These are phyloP conservation scores for Fusarium piperis DNA, from an alignment of 2,329 filamentous ascomycete genomes.

Conservation along the genomic window DNA sequence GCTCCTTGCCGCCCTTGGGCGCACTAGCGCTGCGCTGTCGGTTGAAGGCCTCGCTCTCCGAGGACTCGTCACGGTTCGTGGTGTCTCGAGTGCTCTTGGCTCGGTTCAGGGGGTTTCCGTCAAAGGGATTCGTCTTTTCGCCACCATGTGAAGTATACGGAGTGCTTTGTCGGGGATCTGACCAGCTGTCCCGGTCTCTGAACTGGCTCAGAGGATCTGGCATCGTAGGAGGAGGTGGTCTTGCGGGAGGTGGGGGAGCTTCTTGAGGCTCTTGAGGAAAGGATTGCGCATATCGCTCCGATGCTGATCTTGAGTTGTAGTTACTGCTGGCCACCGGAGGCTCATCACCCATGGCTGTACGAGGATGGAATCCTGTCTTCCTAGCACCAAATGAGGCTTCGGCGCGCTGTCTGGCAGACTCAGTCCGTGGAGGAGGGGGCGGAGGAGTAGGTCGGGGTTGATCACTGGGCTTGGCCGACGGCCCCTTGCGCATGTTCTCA, in stretches of 20 bases:
- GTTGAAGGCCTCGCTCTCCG: conserved; percentile 34
- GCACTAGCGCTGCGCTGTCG: conserved; percentile 47
- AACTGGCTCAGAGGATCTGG: conserved; percentile 62
- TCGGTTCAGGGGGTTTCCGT: conserved; percentile 56
- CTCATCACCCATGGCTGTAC: conserved; percentile 62
- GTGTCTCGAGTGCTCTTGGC: conserved; percentile 57
- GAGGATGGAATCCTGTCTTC: conserved; percentile 60
- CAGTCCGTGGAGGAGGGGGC: conserved; percentile 58
- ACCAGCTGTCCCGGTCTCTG: conserved; percentile 50
- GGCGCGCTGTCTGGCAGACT: conserved; percentile 62
- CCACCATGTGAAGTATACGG: conserved; percentile 66
- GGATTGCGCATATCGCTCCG: conserved; percentile 36
- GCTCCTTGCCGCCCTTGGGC: conserved; percentile 37
- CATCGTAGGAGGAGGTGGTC: conserved; percentile 39
- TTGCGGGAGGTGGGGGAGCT: conserved; percentile 20
- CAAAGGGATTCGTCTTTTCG: conserved; percentile 68
- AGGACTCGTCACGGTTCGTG: conserved; percentile 39
- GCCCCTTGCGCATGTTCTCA: conserved; percentile 55
- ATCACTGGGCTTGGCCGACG: conserved; percentile 41
- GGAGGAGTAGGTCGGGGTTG: conserved; percentile 45
- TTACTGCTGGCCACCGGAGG: conserved; percentile 61
- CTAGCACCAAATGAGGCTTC: conserved; percentile 65
- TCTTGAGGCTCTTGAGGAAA: conserved; percentile 21
- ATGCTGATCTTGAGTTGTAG: conserved; percentile 55
- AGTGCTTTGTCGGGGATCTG: conserved; percentile 64